Base-by-base conservation (phyloP, 305 asterid genomes). In the Coffea humblotiana region DNA sequence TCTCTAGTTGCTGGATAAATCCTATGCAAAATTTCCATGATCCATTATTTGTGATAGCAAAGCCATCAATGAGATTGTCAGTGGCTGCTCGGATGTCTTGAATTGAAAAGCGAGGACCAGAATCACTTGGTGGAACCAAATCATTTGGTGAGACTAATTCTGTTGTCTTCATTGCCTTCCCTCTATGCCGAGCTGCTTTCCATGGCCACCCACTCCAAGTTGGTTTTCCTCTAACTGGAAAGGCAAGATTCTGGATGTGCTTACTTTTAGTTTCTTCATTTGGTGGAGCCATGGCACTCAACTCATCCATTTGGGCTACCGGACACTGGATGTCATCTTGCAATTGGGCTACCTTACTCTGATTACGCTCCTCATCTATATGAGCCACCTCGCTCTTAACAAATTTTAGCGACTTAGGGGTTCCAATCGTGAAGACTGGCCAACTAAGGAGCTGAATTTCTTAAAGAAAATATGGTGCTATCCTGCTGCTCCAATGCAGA, bases 21-120 rank as follows among this genome's bases (percentile, higher is more conserved):
- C 95, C 91, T 79, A 79, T 80, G 19, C 84, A 88, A 12, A 89
- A 90, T 16, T 68, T 85, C 72, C 89, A 89, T 49, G 79, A 86
- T 64, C 87, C 88, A 52, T 85, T 91, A 12, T 84, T 83, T 8
- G 88, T 90, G 2, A 85, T 87, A 37, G 80, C 54, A 52, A 81
- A 58, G 56, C 18, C 52, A 37, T 3, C 3, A 58, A 82, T 77
- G 68, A 88, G 88, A 68, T 77, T 56, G 81, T 87, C 78, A 49
- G 92, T 86, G 48, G 92, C 77, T 25, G 64, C 70, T 63, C 35
- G 79, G 70, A 92, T 88, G 75, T 40, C 43, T 40, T 3, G 0
- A 40, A 40, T 40, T 3, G 43, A 40, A 40, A 40, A 40, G 6
- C 6, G 43, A 40, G 43, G 43, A 3, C 43, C 43, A 40, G 43